phyloP scores from a whole-genome alignment of 108 stramenopile genomes.

The Nitzschia sp. region DNA sequence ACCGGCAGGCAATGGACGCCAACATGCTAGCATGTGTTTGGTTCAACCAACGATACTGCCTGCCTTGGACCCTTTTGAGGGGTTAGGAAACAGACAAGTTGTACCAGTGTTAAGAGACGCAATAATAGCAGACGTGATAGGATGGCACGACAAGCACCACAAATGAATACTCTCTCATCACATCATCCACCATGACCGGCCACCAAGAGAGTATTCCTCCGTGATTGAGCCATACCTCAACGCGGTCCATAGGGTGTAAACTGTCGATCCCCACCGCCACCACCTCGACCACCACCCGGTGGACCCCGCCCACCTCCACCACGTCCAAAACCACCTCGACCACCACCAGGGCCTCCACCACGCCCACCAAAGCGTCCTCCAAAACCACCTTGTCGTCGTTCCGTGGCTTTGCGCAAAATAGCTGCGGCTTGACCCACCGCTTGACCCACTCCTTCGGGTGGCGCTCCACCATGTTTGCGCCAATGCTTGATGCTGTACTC shows the following conservation, averaged over 20 bases:
- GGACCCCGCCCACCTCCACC: slow-evolving; percentile 5
- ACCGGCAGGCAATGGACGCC: no score
- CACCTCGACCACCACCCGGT: slow-evolving; percentile 17
- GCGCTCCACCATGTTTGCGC: slow-evolving; percentile 88
- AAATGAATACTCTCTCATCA: no score
- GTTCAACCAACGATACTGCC: no score
- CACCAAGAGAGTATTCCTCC: no score
- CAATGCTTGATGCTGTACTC: slow-evolving; percentile 85
- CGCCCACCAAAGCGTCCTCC: slow-evolving; percentile 37
- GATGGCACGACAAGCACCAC: no score
- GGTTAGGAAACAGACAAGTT: no score
- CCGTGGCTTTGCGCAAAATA: slow-evolving; percentile 82
- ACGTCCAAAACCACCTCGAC: slow-evolving; percentile 25
- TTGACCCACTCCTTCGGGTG: slow-evolving; percentile 85
- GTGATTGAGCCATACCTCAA: no score
- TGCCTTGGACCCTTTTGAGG: no score
- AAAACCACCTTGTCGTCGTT: slow-evolving; percentile 55
- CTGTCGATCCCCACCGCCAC: not conserved
- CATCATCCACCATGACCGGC: no score
- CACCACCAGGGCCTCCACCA: slow-evolving; percentile 40
- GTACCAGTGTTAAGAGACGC: no score
- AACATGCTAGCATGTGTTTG: no score
- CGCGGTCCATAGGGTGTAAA: slow-evolving; percentile 26
- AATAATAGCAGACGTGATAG: no score
- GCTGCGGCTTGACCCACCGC: slow-evolving; percentile 89